Conservation (phyloP, 441 rosid genomes). For the Croton laevigatus region DNA sequence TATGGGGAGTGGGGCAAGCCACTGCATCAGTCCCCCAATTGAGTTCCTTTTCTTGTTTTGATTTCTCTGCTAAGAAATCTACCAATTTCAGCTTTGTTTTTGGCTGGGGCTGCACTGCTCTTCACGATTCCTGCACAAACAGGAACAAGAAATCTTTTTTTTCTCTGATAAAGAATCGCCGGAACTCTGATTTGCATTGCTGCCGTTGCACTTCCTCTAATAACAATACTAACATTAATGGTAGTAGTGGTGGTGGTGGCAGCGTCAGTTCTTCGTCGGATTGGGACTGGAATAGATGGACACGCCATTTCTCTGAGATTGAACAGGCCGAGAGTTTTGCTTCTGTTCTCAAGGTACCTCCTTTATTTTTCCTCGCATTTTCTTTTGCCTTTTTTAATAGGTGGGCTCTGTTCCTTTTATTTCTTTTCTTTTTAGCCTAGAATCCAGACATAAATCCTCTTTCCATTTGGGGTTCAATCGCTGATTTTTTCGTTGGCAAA, state of each 20-base stretch:
- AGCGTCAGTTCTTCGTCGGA: conserved; percentile 37
- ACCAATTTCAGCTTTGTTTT: conserved; percentile 37
- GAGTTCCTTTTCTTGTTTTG: conserved; percentile 32
- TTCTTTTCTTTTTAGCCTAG: not conserved
- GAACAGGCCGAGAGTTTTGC: conserved; percentile 74
- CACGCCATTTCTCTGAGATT: conserved; percentile 71
- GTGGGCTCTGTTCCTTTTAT: not conserved
- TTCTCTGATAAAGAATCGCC: conserved; percentile 25
- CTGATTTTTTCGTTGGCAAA: not conserved
- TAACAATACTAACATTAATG: conserved; percentile 19
- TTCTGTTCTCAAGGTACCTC: conserved; percentile 69
- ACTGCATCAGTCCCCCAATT: conserved; percentile 35
- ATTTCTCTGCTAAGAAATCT: conserved; percentile 41
- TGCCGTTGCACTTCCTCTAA: conserved; percentile 40
- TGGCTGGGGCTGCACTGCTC: conserved; percentile 22
- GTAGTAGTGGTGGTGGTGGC: not conserved
- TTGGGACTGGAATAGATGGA: conserved; percentile 96
- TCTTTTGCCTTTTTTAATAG: not conserved
- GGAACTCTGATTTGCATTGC: conserved; percentile 23
- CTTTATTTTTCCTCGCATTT: not conserved
- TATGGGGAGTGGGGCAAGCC: conserved; percentile 37
- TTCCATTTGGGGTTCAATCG: not conserved
- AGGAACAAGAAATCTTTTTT: conserved; percentile 17
- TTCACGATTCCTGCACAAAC: not conserved
- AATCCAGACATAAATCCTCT: not conserved